Conservation (phyloP, 495 filamentous ascomycete species). For the Penicillium chermesinum region DNA sequence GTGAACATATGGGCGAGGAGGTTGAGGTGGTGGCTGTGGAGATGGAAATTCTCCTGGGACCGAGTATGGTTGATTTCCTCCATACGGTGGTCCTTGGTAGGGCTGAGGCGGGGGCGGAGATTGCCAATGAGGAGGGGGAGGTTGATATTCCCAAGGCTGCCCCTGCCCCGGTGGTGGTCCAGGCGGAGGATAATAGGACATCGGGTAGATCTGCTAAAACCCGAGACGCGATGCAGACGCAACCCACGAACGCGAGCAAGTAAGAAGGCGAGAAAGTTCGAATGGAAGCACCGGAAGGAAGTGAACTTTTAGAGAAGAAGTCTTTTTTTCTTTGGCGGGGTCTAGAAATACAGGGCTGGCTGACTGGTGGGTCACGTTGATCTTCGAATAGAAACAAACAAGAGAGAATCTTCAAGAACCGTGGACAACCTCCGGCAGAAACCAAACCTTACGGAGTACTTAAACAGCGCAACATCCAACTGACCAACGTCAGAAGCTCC, state of each 20-base stretch:
- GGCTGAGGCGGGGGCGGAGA: background rate
- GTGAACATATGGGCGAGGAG: constrained; percentile 7
- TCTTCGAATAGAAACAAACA: background rate
- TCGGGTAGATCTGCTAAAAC: too few relatives aligned
- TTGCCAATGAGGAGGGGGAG: background rate
- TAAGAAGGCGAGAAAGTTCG: background rate
- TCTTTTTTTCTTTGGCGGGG: background rate
- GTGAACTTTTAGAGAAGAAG: background rate
- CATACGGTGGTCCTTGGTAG: constrained; percentile 14
- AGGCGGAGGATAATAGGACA: constrained; percentile 26
- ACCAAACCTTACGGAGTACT: background rate
- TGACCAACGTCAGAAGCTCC: too few relatives aligned
- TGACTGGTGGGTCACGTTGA: constrained; percentile 12
- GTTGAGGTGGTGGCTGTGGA: constrained; percentile 14
- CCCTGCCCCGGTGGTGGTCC: constrained; percentile 20
- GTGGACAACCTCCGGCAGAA: background rate
- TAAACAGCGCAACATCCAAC: too few relatives aligned
- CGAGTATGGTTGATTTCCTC: constrained; percentile 8
- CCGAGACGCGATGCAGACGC: too few relatives aligned
- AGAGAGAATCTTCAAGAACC: background rate
- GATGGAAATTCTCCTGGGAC: background rate
- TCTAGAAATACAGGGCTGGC: constrained; percentile 6
- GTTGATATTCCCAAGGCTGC: constrained; percentile 24
- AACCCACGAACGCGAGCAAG: too few relatives aligned
- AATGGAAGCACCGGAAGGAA: background rate